Evolutionary conservation across 1,284 basidiomycete species (phyloP).

Genomic region (Tylopilus orsonianus): DNA sequence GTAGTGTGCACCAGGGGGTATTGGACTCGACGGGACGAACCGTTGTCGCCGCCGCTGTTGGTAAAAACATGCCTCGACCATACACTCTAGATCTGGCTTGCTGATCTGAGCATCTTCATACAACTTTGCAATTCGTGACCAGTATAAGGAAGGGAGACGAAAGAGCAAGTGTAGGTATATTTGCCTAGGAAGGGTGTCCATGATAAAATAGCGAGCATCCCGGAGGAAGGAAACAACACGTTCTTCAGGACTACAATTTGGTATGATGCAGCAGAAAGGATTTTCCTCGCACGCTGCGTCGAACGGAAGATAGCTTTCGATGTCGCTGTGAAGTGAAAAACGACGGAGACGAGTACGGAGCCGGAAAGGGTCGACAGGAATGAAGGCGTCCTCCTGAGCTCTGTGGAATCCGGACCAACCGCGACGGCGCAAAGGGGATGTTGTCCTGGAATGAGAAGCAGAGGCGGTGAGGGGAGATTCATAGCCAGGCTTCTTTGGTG

Average conservation of each 20-base stretch:
- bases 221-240: conserved; percentile 20
- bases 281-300: conserved; percentile 25
- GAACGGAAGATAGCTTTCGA: conserved; percentile 16
- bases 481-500: conserved; percentile 14
- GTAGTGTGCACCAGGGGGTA: conserved; percentile 27
- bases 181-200: conserved; percentile 57
- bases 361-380: conserved; percentile 48
- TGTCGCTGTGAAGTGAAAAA: conserved; percentile 27
- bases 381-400: conserved; percentile 47
- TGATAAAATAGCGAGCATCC: conserved; percentile 25
- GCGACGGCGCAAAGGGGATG: conserved; percentile 45
- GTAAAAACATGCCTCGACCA: conserved; percentile 52
- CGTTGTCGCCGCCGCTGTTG: conserved; percentile 21
- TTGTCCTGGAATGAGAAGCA: conserved; percentile 41
- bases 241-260: conserved; percentile 12
- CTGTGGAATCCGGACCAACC: conserved; percentile 39
- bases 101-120: conserved; percentile 76
- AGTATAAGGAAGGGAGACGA: conserved; percentile 72
- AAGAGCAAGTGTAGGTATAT: conserved; percentile 64
- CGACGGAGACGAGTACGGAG: conserved; percentile 31
- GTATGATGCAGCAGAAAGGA: conserved; percentile 26
- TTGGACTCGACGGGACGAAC: conserved; percentile 25
- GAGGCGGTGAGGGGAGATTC: conserved; percentile 27
- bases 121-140: conserved; percentile 66
- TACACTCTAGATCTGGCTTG: conserved; percentile 65